These are phyloP conservation scores for Entophlyctis luteolus DNA, from an alignment of 192 early-diverging fungal species.

Conservation along the genomic window DNA sequence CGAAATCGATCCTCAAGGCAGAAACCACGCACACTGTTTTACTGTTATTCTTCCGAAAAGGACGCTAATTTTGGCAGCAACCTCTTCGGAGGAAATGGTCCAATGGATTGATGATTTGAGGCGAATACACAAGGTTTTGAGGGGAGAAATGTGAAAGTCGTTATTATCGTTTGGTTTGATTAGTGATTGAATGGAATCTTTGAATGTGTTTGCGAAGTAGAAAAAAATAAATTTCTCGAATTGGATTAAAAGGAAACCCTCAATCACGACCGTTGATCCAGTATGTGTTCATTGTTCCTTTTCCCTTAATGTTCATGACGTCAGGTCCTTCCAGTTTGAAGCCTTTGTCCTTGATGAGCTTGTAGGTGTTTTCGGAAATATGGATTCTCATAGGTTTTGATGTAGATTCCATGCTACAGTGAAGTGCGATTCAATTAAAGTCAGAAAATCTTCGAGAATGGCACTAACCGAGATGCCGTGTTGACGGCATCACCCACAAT, in stretches of 20 bases:
- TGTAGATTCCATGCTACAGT: slow-evolving; percentile 38
- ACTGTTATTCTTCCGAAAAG: slow-evolving; percentile 44
- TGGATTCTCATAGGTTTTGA: slow-evolving; percentile 42
- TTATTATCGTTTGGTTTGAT: background rate
- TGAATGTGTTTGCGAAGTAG: too few species aligned
- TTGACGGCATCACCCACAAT: slow-evolving; percentile 47
- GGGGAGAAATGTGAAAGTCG: background rate
- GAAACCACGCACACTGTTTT: slow-evolving; percentile 36
- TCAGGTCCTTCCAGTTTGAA: slow-evolving; percentile 24
- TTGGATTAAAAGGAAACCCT: background rate
- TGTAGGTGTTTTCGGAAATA: slow-evolving; percentile 38
- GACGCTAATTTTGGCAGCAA: slow-evolving; percentile 34
- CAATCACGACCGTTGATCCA: slow-evolving; percentile 29
- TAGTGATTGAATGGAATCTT: too few species aligned
- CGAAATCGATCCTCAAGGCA: slow-evolving; percentile 43
- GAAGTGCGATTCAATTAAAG: background rate
- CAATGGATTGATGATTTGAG: slow-evolving; percentile 35
- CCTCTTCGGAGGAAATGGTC: slow-evolving; percentile 24
- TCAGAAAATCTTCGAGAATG: too few species aligned
- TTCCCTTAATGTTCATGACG: slow-evolving; percentile 38
- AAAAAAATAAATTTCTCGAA: background rate
- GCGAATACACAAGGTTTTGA: slow-evolving; percentile 12
- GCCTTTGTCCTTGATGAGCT: slow-evolving; percentile 18
- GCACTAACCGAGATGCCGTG: slow-evolving; percentile 35
- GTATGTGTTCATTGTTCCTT: slow-evolving; percentile 41